Evolutionary conservation across 2,329 filamentous ascomycete genomes (phyloP).

Genomic region (Diaporthe aspalathi): DNA sequence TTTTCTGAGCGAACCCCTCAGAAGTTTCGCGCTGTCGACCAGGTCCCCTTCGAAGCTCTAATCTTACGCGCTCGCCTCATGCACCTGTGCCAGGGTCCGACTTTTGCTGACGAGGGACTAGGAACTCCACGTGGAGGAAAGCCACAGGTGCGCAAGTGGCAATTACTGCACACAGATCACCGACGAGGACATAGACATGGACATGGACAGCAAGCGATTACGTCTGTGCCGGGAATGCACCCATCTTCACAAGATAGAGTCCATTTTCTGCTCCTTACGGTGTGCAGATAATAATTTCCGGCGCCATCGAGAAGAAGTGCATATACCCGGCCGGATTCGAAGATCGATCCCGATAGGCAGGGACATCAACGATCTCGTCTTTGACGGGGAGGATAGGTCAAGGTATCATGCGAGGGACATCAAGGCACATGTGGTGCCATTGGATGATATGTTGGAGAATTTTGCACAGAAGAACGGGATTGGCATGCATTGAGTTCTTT

Average conservation of each 20-base stretch:
- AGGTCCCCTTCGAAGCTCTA: neutral
- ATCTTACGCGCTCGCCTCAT: neutral
- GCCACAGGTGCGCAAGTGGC: constrained; percentile 44
- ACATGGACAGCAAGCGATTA: constrained; percentile 36
- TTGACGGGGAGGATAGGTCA: constrained; percentile 32
- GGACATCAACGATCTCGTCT: constrained; percentile 40
- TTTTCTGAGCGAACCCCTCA: no score
- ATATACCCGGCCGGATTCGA: constrained; percentile 44
- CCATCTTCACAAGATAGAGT: constrained; percentile 43
- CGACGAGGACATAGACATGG: constrained; percentile 42
- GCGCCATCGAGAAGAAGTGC: constrained; percentile 48
- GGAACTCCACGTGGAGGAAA: constrained; percentile 42
- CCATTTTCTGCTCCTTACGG: constrained; percentile 48
- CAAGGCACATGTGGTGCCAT: constrained; percentile 36
- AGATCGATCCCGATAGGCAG: constrained; percentile 31
- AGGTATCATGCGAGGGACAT: constrained; percentile 43
- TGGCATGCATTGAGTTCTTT: constrained; percentile 4
- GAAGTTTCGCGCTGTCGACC: no score
- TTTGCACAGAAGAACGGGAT: constrained; percentile 38
- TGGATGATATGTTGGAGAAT: constrained; percentile 40
- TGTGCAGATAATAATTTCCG: constrained; percentile 49
- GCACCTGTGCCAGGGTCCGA: neutral
- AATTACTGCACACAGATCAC: constrained; percentile 42
- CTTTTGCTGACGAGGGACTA: constrained; percentile 36
- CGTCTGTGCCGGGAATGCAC: constrained; percentile 51